Evolutionary conservation across 2,329 filamentous ascomycete genomes (phyloP), one percentile per base, ranked within the genome.

Genomic region (Botrytis hyacinthi): DNA sequence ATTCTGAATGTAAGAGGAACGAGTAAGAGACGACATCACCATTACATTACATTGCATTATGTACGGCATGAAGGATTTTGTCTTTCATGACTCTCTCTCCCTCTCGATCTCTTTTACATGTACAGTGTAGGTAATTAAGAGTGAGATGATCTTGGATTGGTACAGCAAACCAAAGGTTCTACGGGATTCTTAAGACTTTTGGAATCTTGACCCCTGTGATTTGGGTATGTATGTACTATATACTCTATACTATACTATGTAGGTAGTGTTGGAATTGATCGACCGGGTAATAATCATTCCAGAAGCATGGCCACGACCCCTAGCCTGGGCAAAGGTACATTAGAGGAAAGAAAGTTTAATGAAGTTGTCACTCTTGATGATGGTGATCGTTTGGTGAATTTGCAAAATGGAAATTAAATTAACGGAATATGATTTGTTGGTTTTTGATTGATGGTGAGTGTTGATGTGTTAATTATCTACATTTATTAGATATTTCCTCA

Each of bases 211-310:
- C 61, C 61, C 61, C n/a, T 44, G 61, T 44, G 44, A 10, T 42
- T 62, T 18, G 26, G 59, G 32, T 16, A 48, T 48, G 44, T 46
- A 37, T 42, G 40, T 42, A 42, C 3, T 12, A n/a, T n/a, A n/a
- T 40, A 40, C 2, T 22, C 4, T 26, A 8, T 48, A 26, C 42
- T 44, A 8, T 42, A 14, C 12, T 16, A 42, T 8, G 12, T 32
- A 14, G 4, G 18, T 44, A 63, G 61, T 10, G 18, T 44, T 42
- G 61, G 61, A 63, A 63, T 63, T 44, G 61, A 63, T 63, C 61
- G 61, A 44, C 61, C 61, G 61, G 61, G 26, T 63, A 44, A 22
- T 63, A 29, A 40, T 44, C 61, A 63, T 63, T 63, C 61, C 61
- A 63, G 61, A 63, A 63, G 61, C 61, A 44, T 44, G 60, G 60